Evolutionary conservation across 2,329 filamentous ascomycete genomes (phyloP), one percentile per base, ranked within the genome.

Genomic region (Parastagonospora avenae): DNA sequence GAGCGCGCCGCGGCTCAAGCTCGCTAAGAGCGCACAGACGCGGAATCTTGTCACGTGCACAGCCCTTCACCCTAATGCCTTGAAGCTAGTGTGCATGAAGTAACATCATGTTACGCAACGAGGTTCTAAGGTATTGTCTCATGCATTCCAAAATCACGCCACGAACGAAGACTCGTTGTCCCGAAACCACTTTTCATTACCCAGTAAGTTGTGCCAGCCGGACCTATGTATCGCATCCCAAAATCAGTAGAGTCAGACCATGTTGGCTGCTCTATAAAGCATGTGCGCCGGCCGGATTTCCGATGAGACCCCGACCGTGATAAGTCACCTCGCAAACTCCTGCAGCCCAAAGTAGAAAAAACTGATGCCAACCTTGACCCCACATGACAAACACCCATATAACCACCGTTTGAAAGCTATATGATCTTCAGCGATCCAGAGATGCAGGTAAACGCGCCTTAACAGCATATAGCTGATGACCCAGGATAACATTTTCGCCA

Each of bases 401-500:
- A 64, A 55, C 64, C 62, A 58, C 57, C 55, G 54, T 49, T 51
- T 51, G 49, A 65, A 61, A 64, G 62, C 59, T 64, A 68, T 68
- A 64, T 69, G 57, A 64, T 60, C 59, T 58, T 58, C 56, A 54
- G 59, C 56, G 55, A 59, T 50, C 61, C 64, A 54, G 49, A 65
- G 59, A 70, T 67, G 67, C 63, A 67, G 61, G 50, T 54, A 60
- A 65, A 63, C 60, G 62, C 64, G 67, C 67, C 62, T 47, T 64
- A 60, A 62, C 54, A 62, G 59, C 63, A 66, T 60, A 58, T 60
- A 48, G 62, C 56, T 59, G 57, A 60, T 32, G 62, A 57, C 66
- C 66, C 62, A 62, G 61, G 53, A 53, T 59, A 53, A 65, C 55
- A 66, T 69, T 70, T 67, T 64, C 68, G 67, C 70, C 67, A 54